These are phyloP conservation scores for Tuber umbilicatum DNA, from an alignment of 495 filamentous ascomycete species.

Conservation along the genomic window DNA sequence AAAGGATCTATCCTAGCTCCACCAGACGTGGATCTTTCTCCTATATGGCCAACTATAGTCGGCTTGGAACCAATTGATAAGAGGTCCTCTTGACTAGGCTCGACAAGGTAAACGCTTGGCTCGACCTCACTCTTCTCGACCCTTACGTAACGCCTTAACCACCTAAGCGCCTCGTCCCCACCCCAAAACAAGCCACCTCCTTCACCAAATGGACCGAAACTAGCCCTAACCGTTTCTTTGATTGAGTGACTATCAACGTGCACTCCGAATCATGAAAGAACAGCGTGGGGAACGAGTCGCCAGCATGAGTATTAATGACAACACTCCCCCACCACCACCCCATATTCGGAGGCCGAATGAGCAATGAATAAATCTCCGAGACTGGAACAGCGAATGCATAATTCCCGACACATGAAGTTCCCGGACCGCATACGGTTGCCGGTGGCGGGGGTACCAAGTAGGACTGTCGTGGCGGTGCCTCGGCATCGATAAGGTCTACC, in stretches of 20 bases:
- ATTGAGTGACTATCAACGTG: slow-evolving; percentile 87
- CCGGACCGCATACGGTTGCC: slow-evolving; percentile 57
- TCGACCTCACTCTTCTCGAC: slow-evolving; percentile 79
- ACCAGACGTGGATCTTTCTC: slow-evolving; percentile 42
- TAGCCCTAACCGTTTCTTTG: slow-evolving; percentile 76
- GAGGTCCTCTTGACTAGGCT: slow-evolving; percentile 81
- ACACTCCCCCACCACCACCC: slow-evolving; percentile 98
- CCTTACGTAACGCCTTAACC: slow-evolving; percentile 76
- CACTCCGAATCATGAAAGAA: slow-evolving; percentile 98
- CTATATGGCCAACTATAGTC: too few relatives aligned
- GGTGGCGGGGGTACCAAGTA: slow-evolving; percentile 91
- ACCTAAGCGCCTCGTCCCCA: slow-evolving; percentile 87
- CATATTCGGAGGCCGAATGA: slow-evolving; percentile 83
- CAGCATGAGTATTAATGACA: slow-evolving; percentile 81
- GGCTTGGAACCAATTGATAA: slow-evolving; percentile 68
- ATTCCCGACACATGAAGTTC: slow-evolving; percentile 60
- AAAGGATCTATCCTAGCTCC: slow-evolving; percentile 80
- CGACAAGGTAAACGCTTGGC: slow-evolving; percentile 83
- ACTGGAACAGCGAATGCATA: slow-evolving; percentile 93
- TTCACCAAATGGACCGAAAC: slow-evolving; percentile 83
- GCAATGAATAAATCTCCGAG: slow-evolving; percentile 78
- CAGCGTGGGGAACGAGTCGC: slow-evolving; percentile 86
- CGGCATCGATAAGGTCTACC: slow-evolving; percentile 77
- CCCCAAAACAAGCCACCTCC: slow-evolving; percentile 90
- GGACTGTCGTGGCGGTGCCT: slow-evolving; percentile 72